A percentile compares a stretch with the other conserved stretches of the same genome.
Evolutionary conservation across 345 rosid genomes (phyloP).

Genomic region (Gynandropsis gynandra): DNA sequence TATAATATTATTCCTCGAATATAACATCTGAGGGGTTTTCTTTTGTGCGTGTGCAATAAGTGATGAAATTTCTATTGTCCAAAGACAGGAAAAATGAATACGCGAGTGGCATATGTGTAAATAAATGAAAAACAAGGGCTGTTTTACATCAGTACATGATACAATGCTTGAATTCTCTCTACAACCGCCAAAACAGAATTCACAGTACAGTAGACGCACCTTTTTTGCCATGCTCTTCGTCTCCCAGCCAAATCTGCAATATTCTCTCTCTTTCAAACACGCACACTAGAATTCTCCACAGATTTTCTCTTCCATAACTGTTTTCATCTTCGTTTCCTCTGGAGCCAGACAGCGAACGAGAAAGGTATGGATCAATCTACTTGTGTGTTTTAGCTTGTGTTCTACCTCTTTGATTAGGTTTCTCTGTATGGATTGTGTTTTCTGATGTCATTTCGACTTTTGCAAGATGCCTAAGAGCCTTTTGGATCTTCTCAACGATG

Average conservation of each 20-base stretch:
- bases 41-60: no score
- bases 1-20: no score
- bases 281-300: not conserved
- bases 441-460: not conserved
- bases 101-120: no score
- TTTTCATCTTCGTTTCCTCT: not conserved
- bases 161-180: constrained; percentile 18
- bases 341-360: constrained; percentile 3
- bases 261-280: not conserved
- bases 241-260: not conserved
- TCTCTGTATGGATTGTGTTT: not conserved
- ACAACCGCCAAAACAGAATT: constrained; percentile 29
- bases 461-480: constrained; percentile 18
- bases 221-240: constrained; percentile 10
- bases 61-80: no score
- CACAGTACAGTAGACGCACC: not conserved
- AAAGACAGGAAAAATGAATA: no score
- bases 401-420: not conserved
- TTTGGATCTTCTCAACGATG: constrained; percentile 7
- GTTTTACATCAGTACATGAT: no score
- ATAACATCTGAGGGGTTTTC: no score
- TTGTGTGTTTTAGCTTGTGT: not conserved
- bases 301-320: not conserved
- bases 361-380: constrained; percentile 8
- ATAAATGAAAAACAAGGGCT: no score